These are phyloP conservation scores for Thymus quinquecostatus DNA, from an alignment of 257 asterid species.

Conservation along the genomic window DNA sequence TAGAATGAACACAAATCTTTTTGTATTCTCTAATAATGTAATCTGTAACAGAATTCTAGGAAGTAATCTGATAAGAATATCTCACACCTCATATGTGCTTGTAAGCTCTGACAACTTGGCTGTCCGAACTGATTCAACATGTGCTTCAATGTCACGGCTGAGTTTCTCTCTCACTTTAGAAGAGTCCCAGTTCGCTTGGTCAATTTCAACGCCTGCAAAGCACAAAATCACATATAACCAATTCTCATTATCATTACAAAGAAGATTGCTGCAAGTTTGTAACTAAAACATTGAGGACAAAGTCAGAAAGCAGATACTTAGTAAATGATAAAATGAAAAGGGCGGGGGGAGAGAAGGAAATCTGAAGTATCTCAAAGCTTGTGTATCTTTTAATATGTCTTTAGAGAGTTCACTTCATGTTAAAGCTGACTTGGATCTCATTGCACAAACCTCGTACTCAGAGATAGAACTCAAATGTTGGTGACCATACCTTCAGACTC, in stretches of 20 bases:
- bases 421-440: constrained; percentile 8
- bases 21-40: constrained; percentile 13
- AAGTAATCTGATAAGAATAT: constrained; percentile 20
- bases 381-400: constrained; percentile 2
- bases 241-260: constrained; percentile 21
- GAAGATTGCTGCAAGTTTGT: constrained; percentile 13
- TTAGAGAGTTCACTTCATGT: constrained; percentile 21
- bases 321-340: background rate
- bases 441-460: constrained; percentile 17
- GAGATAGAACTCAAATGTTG: constrained; percentile 11
- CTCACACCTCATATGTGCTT: constrained; percentile 66
- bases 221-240: constrained; percentile 22
- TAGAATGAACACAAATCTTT: constrained; percentile 17
- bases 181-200: constrained; percentile 90
- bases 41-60: constrained; percentile 12
- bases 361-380: constrained; percentile 21
- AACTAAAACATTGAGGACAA: constrained; percentile 18
- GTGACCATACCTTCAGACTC: constrained; percentile 66
- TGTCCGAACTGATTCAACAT: constrained; percentile 63
- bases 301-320: background rate
- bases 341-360: background rate
- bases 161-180: constrained; percentile 89
- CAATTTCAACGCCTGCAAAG: constrained; percentile 59
- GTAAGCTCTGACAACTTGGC: constrained; percentile 78
- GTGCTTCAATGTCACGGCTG: constrained; percentile 86